These are phyloP conservation scores for Penicillium sp. DNA, from an alignment of 2,329 filamentous ascomycete genomes.

Conservation along the genomic window DNA sequence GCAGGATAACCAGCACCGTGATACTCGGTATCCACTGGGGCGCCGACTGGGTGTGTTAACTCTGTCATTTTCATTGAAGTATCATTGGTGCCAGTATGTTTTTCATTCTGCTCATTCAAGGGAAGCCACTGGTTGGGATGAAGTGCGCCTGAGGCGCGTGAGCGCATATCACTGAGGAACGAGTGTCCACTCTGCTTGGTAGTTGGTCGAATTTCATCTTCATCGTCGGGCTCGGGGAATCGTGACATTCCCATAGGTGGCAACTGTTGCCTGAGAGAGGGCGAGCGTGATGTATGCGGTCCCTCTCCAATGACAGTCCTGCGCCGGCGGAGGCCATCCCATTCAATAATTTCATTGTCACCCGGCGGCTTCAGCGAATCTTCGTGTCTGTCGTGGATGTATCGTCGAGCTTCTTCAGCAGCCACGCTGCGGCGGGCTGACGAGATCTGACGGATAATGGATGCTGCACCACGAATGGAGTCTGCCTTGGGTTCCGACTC, in stretches of 20 bases:
- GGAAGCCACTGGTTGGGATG: constrained; percentile 38
- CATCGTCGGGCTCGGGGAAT: constrained; percentile 66
- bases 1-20: constrained; percentile 26
- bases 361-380: constrained; percentile 71
- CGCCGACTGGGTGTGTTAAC: constrained; percentile 30
- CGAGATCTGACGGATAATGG: constrained; percentile 81
- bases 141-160: constrained; percentile 38
- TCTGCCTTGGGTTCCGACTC: constrained; percentile 95
- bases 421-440: constrained; percentile 73
- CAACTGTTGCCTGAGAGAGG: constrained; percentile 55
- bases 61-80: not conserved
- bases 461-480: constrained; percentile 85
- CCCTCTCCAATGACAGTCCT: constrained; percentile 55
- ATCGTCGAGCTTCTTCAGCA: constrained; percentile 70
- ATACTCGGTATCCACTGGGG: constrained; percentile 45
- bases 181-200: constrained; percentile 34
- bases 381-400: constrained; percentile 72
- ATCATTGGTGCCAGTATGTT: constrained; percentile 13
- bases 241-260: constrained; percentile 84
- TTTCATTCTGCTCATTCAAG: constrained; percentile 32
- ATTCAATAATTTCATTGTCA: constrained; percentile 80
- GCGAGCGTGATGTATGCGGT: constrained; percentile 38
- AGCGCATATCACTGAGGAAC: constrained; percentile 40
- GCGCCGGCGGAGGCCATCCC: constrained; percentile 82
- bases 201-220: constrained; percentile 36